phyloP scores from a whole-genome alignment of 2,329 filamentous ascomycete species.

The Claviceps sp. region DNA sequence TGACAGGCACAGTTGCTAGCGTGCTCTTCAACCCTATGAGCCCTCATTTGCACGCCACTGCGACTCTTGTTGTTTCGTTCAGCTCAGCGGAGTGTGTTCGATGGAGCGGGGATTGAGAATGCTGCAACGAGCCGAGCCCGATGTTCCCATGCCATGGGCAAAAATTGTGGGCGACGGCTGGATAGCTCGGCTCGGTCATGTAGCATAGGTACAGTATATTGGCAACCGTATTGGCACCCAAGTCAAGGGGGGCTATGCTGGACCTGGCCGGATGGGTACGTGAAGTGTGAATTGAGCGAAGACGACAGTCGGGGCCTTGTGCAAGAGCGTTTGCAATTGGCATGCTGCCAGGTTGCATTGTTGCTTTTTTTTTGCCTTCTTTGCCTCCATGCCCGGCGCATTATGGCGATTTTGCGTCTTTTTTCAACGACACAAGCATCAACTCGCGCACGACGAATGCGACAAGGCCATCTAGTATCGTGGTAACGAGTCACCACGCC shows the following conservation, averaged over 20 bases:
- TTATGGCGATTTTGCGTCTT: too few relatives aligned
- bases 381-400: too few relatives aligned
- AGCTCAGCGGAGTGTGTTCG: background rate
- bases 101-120: background rate
- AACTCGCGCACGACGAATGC: too few relatives aligned
- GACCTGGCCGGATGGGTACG: background rate
- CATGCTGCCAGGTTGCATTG: too few relatives aligned
- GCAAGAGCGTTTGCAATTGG: too few relatives aligned
- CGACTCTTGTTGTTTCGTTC: background rate
- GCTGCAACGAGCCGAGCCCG: background rate
- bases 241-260: slow-evolving; percentile 1
- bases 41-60: background rate
- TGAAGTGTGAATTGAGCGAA: background rate
- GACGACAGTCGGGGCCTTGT: background rate
- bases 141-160: background rate
- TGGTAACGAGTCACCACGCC: background rate
- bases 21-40: too few relatives aligned
- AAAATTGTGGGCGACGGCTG: slow-evolving; percentile 1
- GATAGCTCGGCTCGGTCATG: background rate
- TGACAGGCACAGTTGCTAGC: background rate
- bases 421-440: too few relatives aligned
- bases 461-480: too few relatives aligned
- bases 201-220: background rate
- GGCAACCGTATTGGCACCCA: background rate
- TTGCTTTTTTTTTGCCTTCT: too few relatives aligned